Percentiles rank a stretch among this genome's conserved stretches.
Evolutionary conservation across 441 rosid genomes (phyloP).

Genomic region (Dalechampia spathulata): DNA sequence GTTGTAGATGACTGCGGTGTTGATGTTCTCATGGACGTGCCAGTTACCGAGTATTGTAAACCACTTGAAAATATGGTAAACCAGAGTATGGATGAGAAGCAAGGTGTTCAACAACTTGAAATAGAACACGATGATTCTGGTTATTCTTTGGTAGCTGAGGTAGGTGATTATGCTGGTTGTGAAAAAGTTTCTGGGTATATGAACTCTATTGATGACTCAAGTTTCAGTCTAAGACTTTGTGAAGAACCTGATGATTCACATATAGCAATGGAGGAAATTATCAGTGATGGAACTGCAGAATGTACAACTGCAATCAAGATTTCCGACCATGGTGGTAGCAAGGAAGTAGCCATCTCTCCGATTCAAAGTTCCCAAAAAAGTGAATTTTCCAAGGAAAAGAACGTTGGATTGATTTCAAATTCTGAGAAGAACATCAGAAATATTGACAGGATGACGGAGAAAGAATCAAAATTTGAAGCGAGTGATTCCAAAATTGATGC

Average conservation of each 20-base stretch:
- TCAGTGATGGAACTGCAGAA: background rate
- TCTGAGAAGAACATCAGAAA: background rate
- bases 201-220: background rate
- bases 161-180: background rate
- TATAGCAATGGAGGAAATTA: background rate
- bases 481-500: background rate
- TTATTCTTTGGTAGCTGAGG: background rate
- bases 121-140: background rate
- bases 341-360: constrained; percentile 11
- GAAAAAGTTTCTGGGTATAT: background rate
- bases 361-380: constrained; percentile 1
- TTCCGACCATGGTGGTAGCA: background rate
- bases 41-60: background rate
- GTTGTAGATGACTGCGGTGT: constrained; percentile 7
- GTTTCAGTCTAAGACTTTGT: background rate
- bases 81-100: constrained; percentile 4
- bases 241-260: background rate
- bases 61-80: constrained; percentile 1
- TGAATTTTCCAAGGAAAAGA: constrained; percentile 1
- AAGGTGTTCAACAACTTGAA: constrained; percentile 9
- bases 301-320: constrained; percentile 2
- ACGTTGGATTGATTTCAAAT: background rate
- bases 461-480: background rate
- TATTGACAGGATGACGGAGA: background rate
- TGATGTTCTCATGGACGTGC: constrained; percentile 2